Base-by-base conservation (phyloP, 1,284 basidiomycete species). In the Mycosarcoma mackinlayi region DNA sequence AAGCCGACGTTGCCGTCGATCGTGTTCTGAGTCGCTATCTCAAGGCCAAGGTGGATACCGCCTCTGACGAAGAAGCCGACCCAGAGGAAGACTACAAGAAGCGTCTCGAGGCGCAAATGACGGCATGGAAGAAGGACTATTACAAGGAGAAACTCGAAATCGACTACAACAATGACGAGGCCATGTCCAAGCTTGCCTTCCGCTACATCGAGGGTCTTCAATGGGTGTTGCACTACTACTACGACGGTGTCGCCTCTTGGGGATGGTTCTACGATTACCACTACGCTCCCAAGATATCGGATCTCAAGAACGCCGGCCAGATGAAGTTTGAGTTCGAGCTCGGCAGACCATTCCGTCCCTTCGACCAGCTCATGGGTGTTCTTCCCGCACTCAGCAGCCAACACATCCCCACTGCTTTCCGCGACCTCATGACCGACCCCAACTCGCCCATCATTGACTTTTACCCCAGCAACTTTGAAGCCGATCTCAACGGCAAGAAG, bases 141-240 rank as follows among this genome's bases (percentile, higher is more conserved):
- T 99, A 98, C 85, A 87, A 87, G 48, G 60, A 76, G 21, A 82
- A 82, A 71, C 69, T 82, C 57, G 67, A 75, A 23, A 69, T 82
- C 41, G 74, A 76, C 46, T 77, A 72, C 59, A 86, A 90, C 70
- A 83, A 91, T 72, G 50, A 87, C 86, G 48, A 86, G 87, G 45
- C 85, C 19, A 73, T 82, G 65, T 47, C 55, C 37, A 65, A 67
- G 54, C 65, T 82, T 7, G 73, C 71, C 11, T 82, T 65, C 67
- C 88, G 89, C 64, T 98, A 97, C 83, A 88, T 93, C 34, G 93
- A 98, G 83, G 96, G 95, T 1, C 85, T 98, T 64, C 96, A 98
- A 82, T 98, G 95, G 96, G 93, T 98, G 28, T 91, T 98, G 89
- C 91, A 94, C 83, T 98, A 98, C 84, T 98, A 98, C 84, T 98